phyloP scores from a whole-genome alignment of 2,329 filamentous ascomycete genomes.

The Coniosporium tulheliwenetii region DNA sequence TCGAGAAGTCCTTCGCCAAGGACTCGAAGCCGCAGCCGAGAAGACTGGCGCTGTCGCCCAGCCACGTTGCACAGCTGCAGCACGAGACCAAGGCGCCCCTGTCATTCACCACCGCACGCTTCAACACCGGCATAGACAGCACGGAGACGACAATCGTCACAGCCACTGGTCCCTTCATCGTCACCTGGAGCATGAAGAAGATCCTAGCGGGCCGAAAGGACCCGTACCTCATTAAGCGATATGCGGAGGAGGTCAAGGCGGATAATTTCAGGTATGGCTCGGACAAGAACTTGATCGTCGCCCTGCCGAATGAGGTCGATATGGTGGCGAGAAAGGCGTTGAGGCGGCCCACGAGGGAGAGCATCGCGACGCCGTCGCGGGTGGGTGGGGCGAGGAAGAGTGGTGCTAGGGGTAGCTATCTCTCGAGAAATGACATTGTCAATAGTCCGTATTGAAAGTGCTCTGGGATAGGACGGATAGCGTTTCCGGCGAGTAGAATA shows the following conservation, averaged over 20 bases:
- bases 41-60: slow-evolving; percentile 73
- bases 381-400: slow-evolving; percentile 13
- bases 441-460: slow-evolving; percentile 44
- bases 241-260: slow-evolving; percentile 87
- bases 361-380: slow-evolving; percentile 41
- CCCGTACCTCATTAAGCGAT: slow-evolving; percentile 92
- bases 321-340: slow-evolving; percentile 84
- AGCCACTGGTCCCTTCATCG: slow-evolving; percentile 87
- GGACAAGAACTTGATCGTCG: slow-evolving; percentile 96
- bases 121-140: slow-evolving; percentile 73
- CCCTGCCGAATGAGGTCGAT: slow-evolving; percentile 91
- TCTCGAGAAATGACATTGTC: slow-evolving; percentile 72
- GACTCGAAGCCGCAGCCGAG: slow-evolving; percentile 88
- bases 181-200: slow-evolving; percentile 93
- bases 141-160: slow-evolving; percentile 92
- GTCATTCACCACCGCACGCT: slow-evolving; percentile 78
- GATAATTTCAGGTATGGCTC: slow-evolving; percentile 97
- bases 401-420: slow-evolving; percentile 44
- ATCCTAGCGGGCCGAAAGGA: slow-evolving; percentile 66
- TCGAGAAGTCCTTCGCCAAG: slow-evolving; percentile 83
- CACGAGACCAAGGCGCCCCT: slow-evolving; percentile 84
- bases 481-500: no score
- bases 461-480: no score
- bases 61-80: slow-evolving; percentile 92
- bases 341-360: slow-evolving; percentile 80